These are phyloP conservation scores for Striga hermonthica DNA, from an alignment of 305 asterid species.

Conservation along the genomic window DNA sequence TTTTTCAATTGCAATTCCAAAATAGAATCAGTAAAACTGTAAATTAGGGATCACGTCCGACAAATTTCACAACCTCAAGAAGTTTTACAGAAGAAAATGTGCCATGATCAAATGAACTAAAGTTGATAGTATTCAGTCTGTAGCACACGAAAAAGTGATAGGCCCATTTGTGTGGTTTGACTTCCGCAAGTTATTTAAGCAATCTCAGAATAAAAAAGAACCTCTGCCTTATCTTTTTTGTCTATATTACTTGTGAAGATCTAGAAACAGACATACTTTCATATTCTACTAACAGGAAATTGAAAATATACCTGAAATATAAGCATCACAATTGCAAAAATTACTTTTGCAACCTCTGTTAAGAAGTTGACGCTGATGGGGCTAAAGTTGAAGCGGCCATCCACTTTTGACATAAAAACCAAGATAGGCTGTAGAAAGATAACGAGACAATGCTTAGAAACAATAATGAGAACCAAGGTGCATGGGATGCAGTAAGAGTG, in stretches of 20 bases:
- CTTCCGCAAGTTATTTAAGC: neutral
- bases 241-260: neutral
- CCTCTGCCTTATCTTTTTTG: neutral
- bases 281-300: conserved; percentile 22
- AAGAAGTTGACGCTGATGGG: conserved; percentile 87
- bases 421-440: conserved; percentile 68
- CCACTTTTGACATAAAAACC: conserved; percentile 90
- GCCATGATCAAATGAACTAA: neutral
- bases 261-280: neutral
- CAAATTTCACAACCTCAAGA: conserved; percentile 2
- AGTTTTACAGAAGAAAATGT: conserved; percentile 7
- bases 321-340: conserved; percentile 86
- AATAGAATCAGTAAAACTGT: too few relatives aligned
- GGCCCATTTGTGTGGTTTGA: conserved; percentile 18
- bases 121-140: neutral
- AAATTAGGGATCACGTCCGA: too few relatives aligned
- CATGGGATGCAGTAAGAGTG: conserved; percentile 25
- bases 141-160: too few relatives aligned
- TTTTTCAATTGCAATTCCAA: too few relatives aligned
- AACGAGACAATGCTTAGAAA: conserved; percentile 25
- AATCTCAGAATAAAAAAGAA: neutral
- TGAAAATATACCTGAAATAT: conserved; percentile 65
- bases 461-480: conserved; percentile 15
- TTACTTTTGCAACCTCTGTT: conserved; percentile 71
- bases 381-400: conserved; percentile 79